Evolutionary conservation across 2,329 filamentous ascomycete species (phyloP), one percentile per base, ranked within the genome.

Genomic region (Fusarium pseudograminearum): DNA sequence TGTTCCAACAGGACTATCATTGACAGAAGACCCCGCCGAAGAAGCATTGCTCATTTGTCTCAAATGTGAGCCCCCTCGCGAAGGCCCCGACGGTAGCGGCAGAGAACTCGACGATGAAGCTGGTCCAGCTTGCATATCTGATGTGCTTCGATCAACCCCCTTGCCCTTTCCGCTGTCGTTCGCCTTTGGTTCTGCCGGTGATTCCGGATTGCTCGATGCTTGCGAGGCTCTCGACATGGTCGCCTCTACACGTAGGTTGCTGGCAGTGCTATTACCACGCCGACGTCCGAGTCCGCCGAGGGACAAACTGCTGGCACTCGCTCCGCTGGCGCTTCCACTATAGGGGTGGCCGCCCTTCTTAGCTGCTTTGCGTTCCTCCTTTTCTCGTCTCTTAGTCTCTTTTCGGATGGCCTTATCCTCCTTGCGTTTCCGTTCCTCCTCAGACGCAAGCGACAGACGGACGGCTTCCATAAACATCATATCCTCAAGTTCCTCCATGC

Each of bases 401-500:
- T 97, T 98, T 10, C 78, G 75, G 16, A 78, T 45, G 7, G 75
- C 76, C 69, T 82, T 82, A 41, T 80, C 80, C 62, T 95, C 91
- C 76, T 93, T 96, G 47, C 88, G 91, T 72, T 93, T 92, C n/a
- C 95, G 88, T 42, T 98, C 95, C 75, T 98, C 95, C 78, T 99
- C 96, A 2, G 93, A 91, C 1, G 92, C 94, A n/a, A 99, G 83
- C 48, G 94, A 97, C 31, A 97, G 80, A 40, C 96, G 87, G 48
- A 99, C 97, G 1, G 96, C 96, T 78, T 99, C 96, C 85, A 96
- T 93, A 84, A 98, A 94, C 96, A 99, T 99, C 84, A 99, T 92
- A 50, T 97, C 95, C 78, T 99, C 96, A 1, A 98, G 85, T 72
- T 98, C 94, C 24, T 97, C 93, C 76, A 97, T 89, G 31, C 93